Base-by-base conservation (phyloP, 805 yeast species). In the Yueomyces sp. region DNA sequence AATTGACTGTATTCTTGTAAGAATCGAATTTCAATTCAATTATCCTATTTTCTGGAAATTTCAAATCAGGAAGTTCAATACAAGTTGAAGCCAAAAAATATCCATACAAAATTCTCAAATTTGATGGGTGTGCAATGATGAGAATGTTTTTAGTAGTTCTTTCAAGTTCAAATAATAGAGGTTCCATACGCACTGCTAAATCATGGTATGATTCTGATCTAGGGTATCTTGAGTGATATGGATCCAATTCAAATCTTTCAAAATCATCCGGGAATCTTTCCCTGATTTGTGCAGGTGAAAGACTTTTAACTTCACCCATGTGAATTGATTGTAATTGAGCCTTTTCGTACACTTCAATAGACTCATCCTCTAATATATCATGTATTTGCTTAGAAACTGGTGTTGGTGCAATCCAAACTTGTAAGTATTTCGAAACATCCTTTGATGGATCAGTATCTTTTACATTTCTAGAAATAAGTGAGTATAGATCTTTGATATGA, bases 121-220 rank as follows among this genome's bases (percentile, higher is more conserved):
- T 82, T 1, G 94, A 77, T 55, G 90, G 96, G 59, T 92, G 96
- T 1, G 96, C 96, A 52, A 92, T 83, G 47, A 92, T 82, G 51
- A 92, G 67, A 12, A 92, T 74, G 58, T 87, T 96, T 26, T 86
- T 85, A 43, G 85, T 75, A 74, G 83, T 80, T 52, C 96, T 74
- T 62, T 92, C 99, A 78, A 92, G 81, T 62, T 92, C 97, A 59
- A 92, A 70, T 47, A 92, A 77, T 44, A 92, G 69, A 0, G 97
- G 95, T 63, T 92, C 98, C 65, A 92, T 74, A 53, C 95, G 78
- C 36, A 92, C 81, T 0, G 98, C 97, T 45, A 92, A 71, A 62
- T 92, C 99, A 63, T 92, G 98, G 58, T 87, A 92, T 42, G 94
- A 84, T 65, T 92, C 99, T 0, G 94, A 86, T 41, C 97, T 72